Conservation (phyloP, 805 yeast genomes). For the Myxozyma lipomycoides region DNA sequence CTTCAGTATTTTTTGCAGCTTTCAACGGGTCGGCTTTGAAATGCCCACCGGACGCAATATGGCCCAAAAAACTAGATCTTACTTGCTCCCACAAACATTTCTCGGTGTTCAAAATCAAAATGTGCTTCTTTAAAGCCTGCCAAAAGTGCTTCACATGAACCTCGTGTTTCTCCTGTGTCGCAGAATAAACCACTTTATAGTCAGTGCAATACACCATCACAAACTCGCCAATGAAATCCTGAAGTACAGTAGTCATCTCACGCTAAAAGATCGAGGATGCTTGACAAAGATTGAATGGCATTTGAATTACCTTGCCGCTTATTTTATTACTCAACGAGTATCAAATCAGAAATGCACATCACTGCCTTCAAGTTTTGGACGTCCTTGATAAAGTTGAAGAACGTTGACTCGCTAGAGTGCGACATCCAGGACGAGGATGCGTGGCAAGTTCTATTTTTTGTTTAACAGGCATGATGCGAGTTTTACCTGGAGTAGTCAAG, state of each 20-base stretch:
- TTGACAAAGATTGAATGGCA: conserved; percentile 8
- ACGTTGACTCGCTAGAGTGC: too few relatives aligned
- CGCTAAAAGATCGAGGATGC: conserved; percentile 10
- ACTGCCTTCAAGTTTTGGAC: too few relatives aligned
- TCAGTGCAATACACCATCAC: conserved; percentile 5
- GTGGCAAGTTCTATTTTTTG: too few relatives aligned
- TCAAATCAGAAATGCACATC: too few relatives aligned
- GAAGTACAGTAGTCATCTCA: neutral
- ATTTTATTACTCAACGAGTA: too few relatives aligned
- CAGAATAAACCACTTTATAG: conserved; percentile 12
- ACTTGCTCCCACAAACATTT: conserved; percentile 15
- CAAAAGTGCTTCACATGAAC: conserved; percentile 1
- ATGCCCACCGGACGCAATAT: conserved; percentile 14
- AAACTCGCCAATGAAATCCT: neutral
- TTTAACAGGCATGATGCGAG: too few relatives aligned
- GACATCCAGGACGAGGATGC: too few relatives aligned
- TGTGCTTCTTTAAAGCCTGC: neutral
- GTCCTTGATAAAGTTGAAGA: too few relatives aligned
- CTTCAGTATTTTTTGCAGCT: neutral
- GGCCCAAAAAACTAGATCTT: conserved; percentile 20
- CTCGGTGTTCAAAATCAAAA: conserved; percentile 7
- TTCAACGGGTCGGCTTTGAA: conserved; percentile 6
- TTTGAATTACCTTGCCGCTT: too few relatives aligned
- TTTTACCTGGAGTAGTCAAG: too few relatives aligned
- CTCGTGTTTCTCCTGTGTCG: conserved; percentile 5